Evolutionary conservation across 768 basidiomycete genomes (phyloP), one percentile per base, ranked within the genome.

Genomic region (Tylopilus intermedius): DNA sequence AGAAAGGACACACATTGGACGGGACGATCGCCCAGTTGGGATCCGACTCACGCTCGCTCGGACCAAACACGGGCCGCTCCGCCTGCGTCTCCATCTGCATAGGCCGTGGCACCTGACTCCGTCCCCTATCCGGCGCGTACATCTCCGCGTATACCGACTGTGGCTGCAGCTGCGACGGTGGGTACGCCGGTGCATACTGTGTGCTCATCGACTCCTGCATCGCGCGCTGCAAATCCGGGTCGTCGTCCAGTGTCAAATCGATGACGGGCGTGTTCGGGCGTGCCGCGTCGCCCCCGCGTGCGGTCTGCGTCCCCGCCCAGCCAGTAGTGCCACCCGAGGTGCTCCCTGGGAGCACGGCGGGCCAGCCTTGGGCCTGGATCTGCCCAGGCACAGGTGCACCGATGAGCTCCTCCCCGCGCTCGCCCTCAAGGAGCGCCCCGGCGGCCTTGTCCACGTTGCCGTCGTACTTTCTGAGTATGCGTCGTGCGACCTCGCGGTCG

Each of bases 1-100:
- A 13, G 5, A n/a, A 29, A 38, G 21, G 13, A 10, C 65, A 62
- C 71, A 86, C 86, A 63, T 84, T 81, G 6, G 85, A 81, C 18
- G 81, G 79, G 8, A 87, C 85, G 63, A 88, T 66, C 45, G 83
- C 82, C 86, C 86, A 88, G 50, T 75, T 76, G 1, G 83, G 78
- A 63, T 87, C 75, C 2, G 86, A 76, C 4, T 82, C 76, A 39
- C 86, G 75, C 37, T 81, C 71, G 54, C 78, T 83, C 14, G 84
- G 82, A 0, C 80, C 76, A 66, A 87, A 82, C 39, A 73, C 70
- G 1, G 76, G 67, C 7, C 63, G 68, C 26, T 65, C 65, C 45
- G 72, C 60, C 32, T 72, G 70, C 4, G 51, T 41, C 32, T 55
- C 54, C 8, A 24, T 29, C 10, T 57, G 41, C 8, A 41, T 22